Base-by-base conservation (phyloP, 78 protist genomes). In the Goniomonas avonlea region DNA sequence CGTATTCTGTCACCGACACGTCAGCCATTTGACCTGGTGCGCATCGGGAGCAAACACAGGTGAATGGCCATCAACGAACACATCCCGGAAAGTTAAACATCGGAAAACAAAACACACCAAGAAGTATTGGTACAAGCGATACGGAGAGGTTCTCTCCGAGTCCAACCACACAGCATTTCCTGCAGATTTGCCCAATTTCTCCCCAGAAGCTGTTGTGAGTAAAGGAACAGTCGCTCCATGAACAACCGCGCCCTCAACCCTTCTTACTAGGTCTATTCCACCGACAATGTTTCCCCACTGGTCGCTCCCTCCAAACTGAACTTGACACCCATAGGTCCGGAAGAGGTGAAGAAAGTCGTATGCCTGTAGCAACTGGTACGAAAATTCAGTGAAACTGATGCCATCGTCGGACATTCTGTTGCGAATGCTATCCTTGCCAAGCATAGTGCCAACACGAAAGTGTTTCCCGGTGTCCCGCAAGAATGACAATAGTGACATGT, bases 221-320 rank as follows among this genome's bases (percentile, higher is more conserved):
- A 90, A 73, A 1, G 94, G 94, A 18, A 87, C 34, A 60, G 94
- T 90, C 20, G 87, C 27, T 5, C 89, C 92, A 11, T n/a, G n/a
- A 73, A 70, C 21, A 77, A 84, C 50, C 11, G n/a, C 48, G 11
- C 23, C 75, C 34, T 18, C 3, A 25, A 5, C 58, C 73, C 69
- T 73, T 31, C 77, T 82, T 41, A 86, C 77, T 15, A 90, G 73
- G 41, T 81, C 86, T 32, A 50, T 76, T 34, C 95, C 95, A 8
- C 86, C 89, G 2, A 83, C 76, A 20, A 92, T 89, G 68, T 92
- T 92, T 23, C 95, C 95, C 93, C 95, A 92, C 65, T 92, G 95
- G 59, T 92, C 95, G 21, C 87, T 79, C 34, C 95, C 95, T 13
- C 50, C n/a, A 43, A 43, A 8, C 50, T 92, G 95, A 3, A 92